Evolutionary conservation across 306 rosid species (phyloP), one percentile per base, ranked within the genome.

Genomic region (Pterocarpus santalinus): DNA sequence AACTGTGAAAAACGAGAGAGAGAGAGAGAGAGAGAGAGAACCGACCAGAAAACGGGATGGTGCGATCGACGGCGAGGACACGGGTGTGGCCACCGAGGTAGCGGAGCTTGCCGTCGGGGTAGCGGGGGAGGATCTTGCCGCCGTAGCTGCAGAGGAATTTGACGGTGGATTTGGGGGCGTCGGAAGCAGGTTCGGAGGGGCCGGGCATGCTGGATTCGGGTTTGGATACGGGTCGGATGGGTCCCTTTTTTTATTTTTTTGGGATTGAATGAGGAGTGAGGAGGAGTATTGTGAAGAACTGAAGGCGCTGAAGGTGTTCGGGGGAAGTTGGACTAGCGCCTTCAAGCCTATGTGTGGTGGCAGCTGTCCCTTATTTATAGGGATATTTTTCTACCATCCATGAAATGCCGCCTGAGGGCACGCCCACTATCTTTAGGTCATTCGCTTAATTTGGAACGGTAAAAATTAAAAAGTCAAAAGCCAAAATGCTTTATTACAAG

Each of bases 101-200:
- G 65, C 99, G 98, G 87, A 95, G 97, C 67, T 93, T 92, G 51
- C 97, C 92, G 87, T 95, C 99, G 28, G 99, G 92, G 57, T 91
- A 87, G 46, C 99, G 97, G 41, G 99, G 99, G 66, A 91, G 85
- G 87, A 95, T 95, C 85, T 88, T 93, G 73, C 98, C 99, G 71
- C 99, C 92, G 79, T 95, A 88, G 86, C 99, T 95, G 51, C 92
- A 95, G 84, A 95, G 93, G 88, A 93, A 92, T 74, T 93, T 95
- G 75, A 92, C 73, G 52, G 90, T 82, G 75, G 94, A 57, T 17
- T 81, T 80, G 63, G 84, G 73, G 51, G 82, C 43, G 8, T 9
- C 52, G 5, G 67, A 64, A 32, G 67, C 65, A 46, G 80, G 46
- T 56, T 65, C 81, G 4, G 87, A 51, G 36, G 89, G 77, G 35